Evolutionary conservation across 2,329 filamentous ascomycete genomes (phyloP).

Genomic region (Exserohilum turcica): DNA sequence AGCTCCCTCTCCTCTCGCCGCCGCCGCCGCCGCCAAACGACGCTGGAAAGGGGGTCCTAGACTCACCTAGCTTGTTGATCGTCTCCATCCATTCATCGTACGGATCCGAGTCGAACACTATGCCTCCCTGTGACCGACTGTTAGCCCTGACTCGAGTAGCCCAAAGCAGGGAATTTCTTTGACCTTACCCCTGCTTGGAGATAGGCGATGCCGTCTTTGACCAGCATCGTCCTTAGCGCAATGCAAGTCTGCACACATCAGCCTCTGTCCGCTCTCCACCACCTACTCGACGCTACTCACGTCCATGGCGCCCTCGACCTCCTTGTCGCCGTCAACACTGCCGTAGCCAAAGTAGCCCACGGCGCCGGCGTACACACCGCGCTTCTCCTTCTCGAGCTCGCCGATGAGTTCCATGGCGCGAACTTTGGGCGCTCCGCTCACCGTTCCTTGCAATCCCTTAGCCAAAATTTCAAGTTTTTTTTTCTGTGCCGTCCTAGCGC

Average conservation of each 20-base stretch:
- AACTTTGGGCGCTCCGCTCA: conserved; percentile 94
- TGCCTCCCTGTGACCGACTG: conserved; percentile 38
- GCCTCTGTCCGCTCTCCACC: conserved; percentile 23
- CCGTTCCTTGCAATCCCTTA: conserved; percentile 60
- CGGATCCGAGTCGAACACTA: conserved; percentile 73
- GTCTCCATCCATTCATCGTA: conserved; percentile 96
- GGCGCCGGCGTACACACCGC: conserved; percentile 92
- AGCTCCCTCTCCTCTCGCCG: no score
- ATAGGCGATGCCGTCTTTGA: conserved; percentile 90
- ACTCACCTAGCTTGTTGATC: conserved; percentile 82
- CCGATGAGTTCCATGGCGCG: conserved; percentile 96
- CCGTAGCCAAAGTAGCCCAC: conserved; percentile 96
- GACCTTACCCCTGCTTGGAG: conserved; percentile 83
- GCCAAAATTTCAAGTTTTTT: conserved; percentile 14
- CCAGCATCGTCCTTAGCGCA: conserved; percentile 86
- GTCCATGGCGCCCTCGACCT: conserved; percentile 86
- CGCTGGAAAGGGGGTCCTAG: conserved; percentile 11
- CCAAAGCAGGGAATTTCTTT: conserved; percentile 23
- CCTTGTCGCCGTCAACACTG: conserved; percentile 65
- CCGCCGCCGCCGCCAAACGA: conserved; percentile 5
- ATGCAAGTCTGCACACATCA: conserved; percentile 60
- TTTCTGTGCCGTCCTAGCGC: conserved; percentile 7
- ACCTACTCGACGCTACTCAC: conserved; percentile 36
- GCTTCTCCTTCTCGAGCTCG: conserved; percentile 90
- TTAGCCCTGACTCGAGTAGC: conserved; percentile 19